These are phyloP conservation scores for Macadamia integrifolia DNA, from an alignment of 164 flowering plant species.

Conservation along the genomic window DNA sequence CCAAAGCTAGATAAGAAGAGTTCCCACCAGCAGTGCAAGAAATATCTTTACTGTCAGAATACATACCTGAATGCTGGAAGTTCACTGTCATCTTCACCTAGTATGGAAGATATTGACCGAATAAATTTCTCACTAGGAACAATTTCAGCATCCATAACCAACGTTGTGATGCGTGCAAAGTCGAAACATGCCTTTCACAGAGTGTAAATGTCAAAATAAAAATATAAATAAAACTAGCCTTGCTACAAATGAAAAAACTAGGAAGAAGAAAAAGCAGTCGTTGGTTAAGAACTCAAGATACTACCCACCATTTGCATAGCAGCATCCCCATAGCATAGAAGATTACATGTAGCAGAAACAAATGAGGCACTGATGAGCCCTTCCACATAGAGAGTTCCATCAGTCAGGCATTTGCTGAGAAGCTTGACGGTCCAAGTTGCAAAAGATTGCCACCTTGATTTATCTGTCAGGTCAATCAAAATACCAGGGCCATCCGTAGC, in stretches of 20 bases:
- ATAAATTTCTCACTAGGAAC: slow-evolving; percentile 68
- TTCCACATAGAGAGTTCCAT: slow-evolving; percentile 84
- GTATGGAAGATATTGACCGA: slow-evolving; percentile 47
- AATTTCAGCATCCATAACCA: slow-evolving; percentile 46
- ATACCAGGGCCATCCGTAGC: slow-evolving; percentile 70
- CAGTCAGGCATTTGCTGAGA: slow-evolving; percentile 72
- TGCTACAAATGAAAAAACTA: slow-evolving; percentile 6
- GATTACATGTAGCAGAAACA: slow-evolving; percentile 57
- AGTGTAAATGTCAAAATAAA: slow-evolving; percentile 21
- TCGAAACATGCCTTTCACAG: slow-evolving; percentile 88
- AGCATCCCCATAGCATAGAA: slow-evolving; percentile 79
- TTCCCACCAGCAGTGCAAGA: slow-evolving; percentile 3
- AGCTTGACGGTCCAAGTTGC: slow-evolving; percentile 78
- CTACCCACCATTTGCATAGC: slow-evolving; percentile 80
- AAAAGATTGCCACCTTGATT: slow-evolving; percentile 71
- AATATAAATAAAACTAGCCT: slow-evolving; percentile 9
- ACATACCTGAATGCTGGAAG: slow-evolving; percentile 61
- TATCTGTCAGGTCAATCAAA: slow-evolving; percentile 53
- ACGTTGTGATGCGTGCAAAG: slow-evolving; percentile 58
- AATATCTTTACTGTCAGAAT: slow-evolving; percentile 7
- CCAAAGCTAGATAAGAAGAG: not conserved
- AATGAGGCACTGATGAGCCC: slow-evolving; percentile 62
- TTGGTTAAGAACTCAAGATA: slow-evolving; percentile 1
- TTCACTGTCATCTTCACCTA: slow-evolving; percentile 44
- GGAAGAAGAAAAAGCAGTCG: not conserved